These are phyloP conservation scores for Solanum clarkiae DNA, from an alignment of 257 asterid genomes.

Conservation along the genomic window DNA sequence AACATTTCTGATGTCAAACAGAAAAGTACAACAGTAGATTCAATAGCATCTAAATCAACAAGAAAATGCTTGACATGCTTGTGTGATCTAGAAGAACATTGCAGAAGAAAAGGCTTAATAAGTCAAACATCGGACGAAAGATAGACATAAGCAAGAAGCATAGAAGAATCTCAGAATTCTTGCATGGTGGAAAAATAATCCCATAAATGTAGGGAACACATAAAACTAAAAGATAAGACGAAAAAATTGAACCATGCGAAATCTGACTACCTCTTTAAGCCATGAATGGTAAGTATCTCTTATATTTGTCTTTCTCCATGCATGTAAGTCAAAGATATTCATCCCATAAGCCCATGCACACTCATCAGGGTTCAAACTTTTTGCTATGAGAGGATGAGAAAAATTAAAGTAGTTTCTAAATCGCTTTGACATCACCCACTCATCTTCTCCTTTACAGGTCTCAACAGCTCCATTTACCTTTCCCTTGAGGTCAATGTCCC, in stretches of 20 bases:
- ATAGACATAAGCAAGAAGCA: background rate
- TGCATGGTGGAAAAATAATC: background rate
- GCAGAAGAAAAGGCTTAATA: background rate
- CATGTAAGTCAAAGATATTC: conserved; percentile 21
- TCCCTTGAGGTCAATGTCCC: conserved; percentile 21
- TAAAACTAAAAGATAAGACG: background rate
- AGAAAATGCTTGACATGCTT: background rate
- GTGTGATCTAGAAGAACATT: background rate
- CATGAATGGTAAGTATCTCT: conserved; percentile 17
- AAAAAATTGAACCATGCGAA: background rate
- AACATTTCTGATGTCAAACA: background rate
- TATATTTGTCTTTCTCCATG: conserved; percentile 17
- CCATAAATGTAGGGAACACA: background rate
- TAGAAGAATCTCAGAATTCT: background rate
- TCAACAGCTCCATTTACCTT: conserved; percentile 25
- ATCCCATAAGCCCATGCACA: conserved; percentile 29
- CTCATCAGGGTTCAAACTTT: conserved; percentile 13
- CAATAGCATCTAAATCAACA: background rate
- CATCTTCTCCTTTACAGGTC: conserved; percentile 20
- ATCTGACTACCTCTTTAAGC: conserved; percentile 16
- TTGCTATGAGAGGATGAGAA: conserved; percentile 21
- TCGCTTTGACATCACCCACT: conserved; percentile 16
- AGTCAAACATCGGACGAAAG: background rate
- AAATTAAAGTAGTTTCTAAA: conserved; percentile 18
- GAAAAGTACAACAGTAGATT: background rate